Conservation (phyloP, 129 eudicot species). For the Arctium minus region DNA sequence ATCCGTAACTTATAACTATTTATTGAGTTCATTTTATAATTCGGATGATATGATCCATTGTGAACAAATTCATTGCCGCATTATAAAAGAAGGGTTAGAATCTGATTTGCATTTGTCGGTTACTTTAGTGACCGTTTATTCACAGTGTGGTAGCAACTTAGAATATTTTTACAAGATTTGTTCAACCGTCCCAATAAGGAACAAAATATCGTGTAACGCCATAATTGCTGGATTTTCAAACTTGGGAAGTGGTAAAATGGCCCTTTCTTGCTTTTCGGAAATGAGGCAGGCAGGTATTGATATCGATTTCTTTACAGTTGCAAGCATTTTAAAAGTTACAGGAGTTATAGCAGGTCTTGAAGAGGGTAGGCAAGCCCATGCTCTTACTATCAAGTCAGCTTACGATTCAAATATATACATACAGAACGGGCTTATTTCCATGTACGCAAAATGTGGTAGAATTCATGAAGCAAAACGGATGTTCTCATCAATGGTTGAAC, state of each 20-base stretch:
- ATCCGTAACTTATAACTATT: conserved; percentile 46
- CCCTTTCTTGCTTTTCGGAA: conserved; percentile 38
- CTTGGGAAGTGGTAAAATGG: conserved; percentile 39
- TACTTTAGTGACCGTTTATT: conserved; percentile 41
- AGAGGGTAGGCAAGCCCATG: conserved; percentile 48
- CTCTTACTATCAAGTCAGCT: conserved; percentile 41
- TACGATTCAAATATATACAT: conserved; percentile 30
- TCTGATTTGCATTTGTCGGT: conserved; percentile 37
- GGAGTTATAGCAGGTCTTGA: conserved; percentile 41
- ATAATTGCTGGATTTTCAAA: conserved; percentile 58
- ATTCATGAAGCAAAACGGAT: conserved; percentile 36
- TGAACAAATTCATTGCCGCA: conserved; percentile 44
- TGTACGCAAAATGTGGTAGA: conserved; percentile 59
- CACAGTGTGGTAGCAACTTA: conserved; percentile 39
- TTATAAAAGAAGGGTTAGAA: conserved; percentile 50
- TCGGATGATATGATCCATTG: conserved; percentile 30
- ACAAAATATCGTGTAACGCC: conserved; percentile 64
- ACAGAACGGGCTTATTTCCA: conserved; percentile 65
- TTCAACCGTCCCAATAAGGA: conserved; percentile 34
- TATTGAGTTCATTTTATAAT: conserved; percentile 44
- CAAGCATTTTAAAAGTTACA: conserved; percentile 48
- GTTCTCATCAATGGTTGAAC: conserved; percentile 40
- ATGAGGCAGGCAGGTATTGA: conserved; percentile 50
- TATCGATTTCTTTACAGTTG: conserved; percentile 42
- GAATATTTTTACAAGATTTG: conserved; percentile 42